Base-by-base conservation (phyloP, 805 yeast genomes). In the Saccharomycopsis sp. region DNA sequence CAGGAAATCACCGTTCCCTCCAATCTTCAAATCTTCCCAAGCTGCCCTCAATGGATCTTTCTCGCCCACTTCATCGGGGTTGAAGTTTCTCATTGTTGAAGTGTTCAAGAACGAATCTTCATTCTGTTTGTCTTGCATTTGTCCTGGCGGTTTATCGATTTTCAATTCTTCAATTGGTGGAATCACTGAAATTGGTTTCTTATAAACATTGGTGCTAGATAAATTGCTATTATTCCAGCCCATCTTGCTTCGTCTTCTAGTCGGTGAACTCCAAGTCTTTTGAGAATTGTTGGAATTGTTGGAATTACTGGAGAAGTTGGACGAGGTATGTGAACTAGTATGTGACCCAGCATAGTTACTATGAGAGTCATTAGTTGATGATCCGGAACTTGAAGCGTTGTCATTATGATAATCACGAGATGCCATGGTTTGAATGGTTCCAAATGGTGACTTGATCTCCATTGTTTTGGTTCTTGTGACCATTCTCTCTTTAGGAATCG, bases 11-110 rank as follows among this genome's bases (percentile, higher is more conserved):
- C 70, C 75, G 56, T 71, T 61, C 22, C 74, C 63, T 42, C 70
- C 70, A 14, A 62, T 53, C 33, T 62, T 61, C 40, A 67, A 53
- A 40, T 68, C 70, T 46, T 72, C 74, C 42, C 77, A 58, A 1
- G 79, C 79, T 2, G 77, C 74, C 27, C 75, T 69, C 36, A 77
- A 58, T 6, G 81, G 81, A 53, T 77, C 79, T n/a, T 48, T 48
- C 7, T 47, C 51, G 6, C 51, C 53, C 4, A 43, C 40, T 32
- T 50, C 56, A 40, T 28, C 53, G 36, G 46, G 52, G 37, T 40
- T 46, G 40, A 39, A 43, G 39, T 19, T 50, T n/a, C 47, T 44
- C 53, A 45, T 42, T 19, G 48, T 45, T 20, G 43, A 45, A 17
- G 45, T 36, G 40, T 45, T 51, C 40, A 48, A 44, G 26, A 53